Percentiles rank a stretch among this genome's conserved stretches.
Conservation (phyloP, 495 filamentous ascomycete genomes). For the Xylaria palmicola region DNA sequence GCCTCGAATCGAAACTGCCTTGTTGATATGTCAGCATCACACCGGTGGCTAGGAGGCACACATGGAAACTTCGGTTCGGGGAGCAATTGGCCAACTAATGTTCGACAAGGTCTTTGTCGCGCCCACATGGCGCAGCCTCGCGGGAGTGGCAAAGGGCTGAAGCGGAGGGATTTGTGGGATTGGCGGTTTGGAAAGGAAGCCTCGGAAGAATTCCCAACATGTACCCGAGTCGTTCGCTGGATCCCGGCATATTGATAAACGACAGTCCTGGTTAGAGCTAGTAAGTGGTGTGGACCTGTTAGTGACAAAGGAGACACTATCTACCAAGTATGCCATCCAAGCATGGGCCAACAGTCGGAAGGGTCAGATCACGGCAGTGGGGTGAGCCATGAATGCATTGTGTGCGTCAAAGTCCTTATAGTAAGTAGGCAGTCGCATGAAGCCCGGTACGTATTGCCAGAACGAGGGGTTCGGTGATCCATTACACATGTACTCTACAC, state of each 20-base stretch:
- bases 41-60: not conserved
- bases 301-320: no score
- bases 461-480: no score
- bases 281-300: no score
- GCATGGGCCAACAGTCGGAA: no score
- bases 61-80: not conserved
- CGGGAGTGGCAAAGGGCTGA: not conserved
- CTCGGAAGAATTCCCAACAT: not conserved
- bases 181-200: not conserved
- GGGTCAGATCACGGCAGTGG: no score
- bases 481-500: no score
- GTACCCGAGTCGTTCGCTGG: not conserved
- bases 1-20: not conserved
- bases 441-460: no score
- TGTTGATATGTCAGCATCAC: conserved; percentile 1
- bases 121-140: not conserved
- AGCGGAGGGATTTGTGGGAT: not conserved
- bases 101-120: not conserved
- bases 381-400: not conserved
- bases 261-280: no score
- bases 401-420: no score
- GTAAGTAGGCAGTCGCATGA: not conserved
- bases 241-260: no score
- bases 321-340: no score
- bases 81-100: not conserved